A percentile compares a stretch with the other conserved stretches of the same genome.
Conservation (phyloP, 2,329 filamentous ascomycete species). For the Diaporthe batatas region DNA sequence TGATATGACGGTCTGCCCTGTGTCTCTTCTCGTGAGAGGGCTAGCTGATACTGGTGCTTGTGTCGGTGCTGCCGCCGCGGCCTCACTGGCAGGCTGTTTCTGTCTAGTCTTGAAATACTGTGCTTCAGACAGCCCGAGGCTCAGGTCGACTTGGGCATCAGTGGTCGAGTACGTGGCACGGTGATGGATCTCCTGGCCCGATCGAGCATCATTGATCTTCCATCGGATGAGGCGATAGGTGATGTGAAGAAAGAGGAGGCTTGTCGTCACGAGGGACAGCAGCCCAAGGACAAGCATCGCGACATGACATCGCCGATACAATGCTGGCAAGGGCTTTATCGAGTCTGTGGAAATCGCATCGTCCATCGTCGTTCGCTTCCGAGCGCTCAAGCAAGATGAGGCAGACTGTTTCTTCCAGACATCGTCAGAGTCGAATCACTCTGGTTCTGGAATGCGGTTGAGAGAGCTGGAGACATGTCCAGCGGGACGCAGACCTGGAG, state of each 20-base stretch:
- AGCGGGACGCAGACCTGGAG: background rate
- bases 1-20: background rate
- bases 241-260: slow-evolving; percentile 47
- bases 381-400: background rate
- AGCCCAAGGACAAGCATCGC: slow-evolving; percentile 45
- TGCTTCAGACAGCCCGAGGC: slow-evolving; percentile 47
- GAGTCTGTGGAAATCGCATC: slow-evolving; percentile 33
- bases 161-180: background rate
- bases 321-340: slow-evolving; percentile 46
- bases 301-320: slow-evolving; percentile 46
- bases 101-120: slow-evolving; percentile 45
- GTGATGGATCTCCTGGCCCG: background rate
- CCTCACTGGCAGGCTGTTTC: slow-evolving; percentile 4
- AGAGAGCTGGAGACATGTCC: background rate
- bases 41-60: background rate
- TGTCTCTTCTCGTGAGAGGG: background rate
- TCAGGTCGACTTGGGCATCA: slow-evolving; percentile 44
- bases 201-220: slow-evolving; percentile 45
- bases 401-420: background rate
- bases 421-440: slow-evolving; percentile 30
- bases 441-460: background rate
- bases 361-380: slow-evolving; percentile 24
- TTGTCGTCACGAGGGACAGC: slow-evolving; percentile 47
- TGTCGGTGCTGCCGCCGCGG: background rate
- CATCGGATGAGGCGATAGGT: slow-evolving; percentile 49